Evolutionary conservation across 805 yeast species (phyloP), one percentile per base, ranked within the genome.

Genomic region (Kodamaea leandrae): DNA sequence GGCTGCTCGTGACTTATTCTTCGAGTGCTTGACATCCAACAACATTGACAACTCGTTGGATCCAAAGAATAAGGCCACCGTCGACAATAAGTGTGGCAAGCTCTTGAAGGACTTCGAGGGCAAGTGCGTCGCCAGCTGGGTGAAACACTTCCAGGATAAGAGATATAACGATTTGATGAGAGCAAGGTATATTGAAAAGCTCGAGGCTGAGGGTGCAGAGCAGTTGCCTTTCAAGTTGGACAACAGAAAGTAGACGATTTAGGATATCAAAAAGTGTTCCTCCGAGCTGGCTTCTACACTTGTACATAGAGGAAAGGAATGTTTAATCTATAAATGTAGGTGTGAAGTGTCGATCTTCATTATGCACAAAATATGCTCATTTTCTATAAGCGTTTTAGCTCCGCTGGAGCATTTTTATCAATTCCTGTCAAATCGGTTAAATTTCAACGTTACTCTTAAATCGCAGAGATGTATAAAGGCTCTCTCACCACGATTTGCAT

Each of bases 101-200:
- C 72, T 80, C 55, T 78, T 80, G 48, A 55, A 58, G n/a, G 72
- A 70, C 28, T 88, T 86, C 50, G 79, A 84, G 44, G 60, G 71
- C n/a, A 79, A 81, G 50, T 90, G 98, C 63, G 88, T 86, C 7
- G 79, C 80, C 10, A 79, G 89, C 40, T 90, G 98, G 98, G 88
- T 60, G 78, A 46, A 83, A 45, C 89, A 90, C 60, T 90, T 91
- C 71, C 91, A 89, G 58, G 91, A 88, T 61, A 90, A 89, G 61
- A 77, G 96, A 52, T 83, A 81, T 28, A 82, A 80, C 44, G 96
- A 88, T 51, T 66, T 78, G 47, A 78, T 79, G 52, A 81, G 83
- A 61, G 84, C 78, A 48, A 71, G 74, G 49, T 82, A 85, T 61
- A 61, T 87, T 53, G 74, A 74, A 41, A 81, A 84, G 57, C 79